Evolutionary conservation across 768 basidiomycete genomes (phyloP).

Genomic region (Lactarius pseudohatsudake): DNA sequence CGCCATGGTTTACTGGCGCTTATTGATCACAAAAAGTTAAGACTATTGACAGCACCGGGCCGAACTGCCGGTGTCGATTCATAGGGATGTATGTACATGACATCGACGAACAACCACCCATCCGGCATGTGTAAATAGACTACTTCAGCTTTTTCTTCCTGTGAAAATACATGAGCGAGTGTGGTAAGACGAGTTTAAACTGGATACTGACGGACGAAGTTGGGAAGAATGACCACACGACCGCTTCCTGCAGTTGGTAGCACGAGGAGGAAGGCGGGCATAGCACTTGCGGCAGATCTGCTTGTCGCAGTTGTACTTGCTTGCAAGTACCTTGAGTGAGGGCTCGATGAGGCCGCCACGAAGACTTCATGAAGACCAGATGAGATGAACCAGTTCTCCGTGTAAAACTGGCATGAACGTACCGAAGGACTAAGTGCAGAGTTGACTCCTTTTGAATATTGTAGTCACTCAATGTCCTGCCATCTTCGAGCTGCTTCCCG

Average conservation of each 20-base stretch:
- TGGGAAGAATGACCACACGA: conserved; percentile 88
- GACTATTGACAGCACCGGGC: background rate
- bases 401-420: conserved; percentile 33
- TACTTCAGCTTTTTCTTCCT: conserved; percentile 98
- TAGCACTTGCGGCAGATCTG: conserved; percentile 99
- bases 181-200: background rate
- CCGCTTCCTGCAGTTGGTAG: conserved; percentile 98
- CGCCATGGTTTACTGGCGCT: background rate
- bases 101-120: conserved; percentile 6
- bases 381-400: conserved; percentile 9
- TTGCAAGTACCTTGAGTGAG: conserved; percentile 93
- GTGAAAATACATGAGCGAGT: conserved; percentile 20
- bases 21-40: background rate
- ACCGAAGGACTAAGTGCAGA: conserved; percentile 96
- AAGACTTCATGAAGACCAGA: conserved; percentile 53
- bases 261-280: conserved; percentile 97
- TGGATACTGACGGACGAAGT: conserved; percentile 76
- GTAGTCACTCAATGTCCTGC: conserved; percentile 93
- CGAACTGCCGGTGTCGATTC: background rate
- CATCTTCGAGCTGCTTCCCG: conserved; percentile 98
- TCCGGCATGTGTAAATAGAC: conserved; percentile 35
- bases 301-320: conserved; percentile 99
- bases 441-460: conserved; percentile 99
- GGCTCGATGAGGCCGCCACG: conserved; percentile 99
- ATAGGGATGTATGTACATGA: background rate